phyloP scores from a whole-genome alignment of 2,329 filamentous ascomycete genomes.

The Venturia carpophila region DNA sequence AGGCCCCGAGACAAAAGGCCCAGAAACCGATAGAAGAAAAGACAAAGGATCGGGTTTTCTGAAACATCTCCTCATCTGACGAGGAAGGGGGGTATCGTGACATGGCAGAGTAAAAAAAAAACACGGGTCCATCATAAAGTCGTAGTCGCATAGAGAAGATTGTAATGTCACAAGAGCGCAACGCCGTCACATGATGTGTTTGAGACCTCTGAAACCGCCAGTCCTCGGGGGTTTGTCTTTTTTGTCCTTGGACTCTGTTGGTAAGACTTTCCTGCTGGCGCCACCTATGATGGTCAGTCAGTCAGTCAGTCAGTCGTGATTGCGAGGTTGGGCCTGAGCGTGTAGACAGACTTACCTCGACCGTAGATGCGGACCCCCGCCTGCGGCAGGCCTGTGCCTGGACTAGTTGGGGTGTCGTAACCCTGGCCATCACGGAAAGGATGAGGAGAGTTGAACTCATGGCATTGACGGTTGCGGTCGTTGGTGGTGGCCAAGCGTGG shows the following conservation, averaged over 20 bases:
- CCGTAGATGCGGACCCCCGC: conserved; percentile 47
- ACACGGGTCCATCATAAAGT: background rate
- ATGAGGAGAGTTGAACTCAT: background rate
- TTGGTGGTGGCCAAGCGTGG: conserved; percentile 18
- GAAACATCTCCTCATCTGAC: background rate
- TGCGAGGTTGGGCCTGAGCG: background rate
- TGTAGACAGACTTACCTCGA: conserved; percentile 41
- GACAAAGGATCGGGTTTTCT: too few species aligned
- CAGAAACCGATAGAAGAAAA: too few species aligned
- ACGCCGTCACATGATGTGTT: conserved; percentile 23
- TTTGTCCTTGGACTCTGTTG: conserved; percentile 24
- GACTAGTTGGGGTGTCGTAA: conserved; percentile 2
- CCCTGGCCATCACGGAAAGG: background rate
- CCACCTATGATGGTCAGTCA: background rate
- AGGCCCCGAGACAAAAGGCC: too few species aligned
- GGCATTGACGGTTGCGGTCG: background rate
- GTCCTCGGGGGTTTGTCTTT: conserved; percentile 37
- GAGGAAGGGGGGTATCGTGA: background rate
- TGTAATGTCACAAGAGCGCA: background rate
- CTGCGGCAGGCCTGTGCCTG: background rate
- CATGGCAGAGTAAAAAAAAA: background rate
- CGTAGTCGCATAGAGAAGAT: background rate
- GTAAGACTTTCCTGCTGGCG: conserved; percentile 14
- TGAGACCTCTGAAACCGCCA: conserved; percentile 35
- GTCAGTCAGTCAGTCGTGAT: conserved; percentile 6